These are phyloP conservation scores for Solanum hybrid DNA, from an alignment of 305 asterid species.

Conservation along the genomic window DNA sequence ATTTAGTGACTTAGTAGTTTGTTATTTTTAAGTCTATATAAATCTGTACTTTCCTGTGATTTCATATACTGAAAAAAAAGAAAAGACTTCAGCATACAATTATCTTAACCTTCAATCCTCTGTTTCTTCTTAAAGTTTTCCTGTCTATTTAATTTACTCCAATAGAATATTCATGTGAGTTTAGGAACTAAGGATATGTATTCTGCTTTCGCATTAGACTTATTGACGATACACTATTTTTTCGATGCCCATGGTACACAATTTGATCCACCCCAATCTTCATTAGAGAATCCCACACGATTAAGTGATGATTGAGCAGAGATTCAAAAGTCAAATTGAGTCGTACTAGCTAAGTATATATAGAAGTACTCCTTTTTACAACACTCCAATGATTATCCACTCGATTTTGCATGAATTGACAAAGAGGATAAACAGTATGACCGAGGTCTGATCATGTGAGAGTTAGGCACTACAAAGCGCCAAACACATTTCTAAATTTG, in stretches of 20 bases:
- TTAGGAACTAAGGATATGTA: background rate
- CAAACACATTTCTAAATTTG: background rate
- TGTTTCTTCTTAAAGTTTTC: no score
- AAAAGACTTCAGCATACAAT: no score
- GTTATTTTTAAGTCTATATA: background rate
- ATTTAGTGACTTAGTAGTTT: background rate
- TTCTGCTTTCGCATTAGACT: background rate
- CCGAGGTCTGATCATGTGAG: background rate
- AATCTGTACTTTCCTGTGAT: no score
- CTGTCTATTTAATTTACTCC: no score
- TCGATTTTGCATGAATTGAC: background rate
- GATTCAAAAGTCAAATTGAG: background rate
- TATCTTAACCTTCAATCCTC: no score
- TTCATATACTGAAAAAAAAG: no score
- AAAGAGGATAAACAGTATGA: background rate
- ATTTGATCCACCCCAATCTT: background rate
- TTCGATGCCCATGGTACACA: background rate
- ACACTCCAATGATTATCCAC: background rate
- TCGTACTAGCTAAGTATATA: background rate
- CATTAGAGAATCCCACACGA: background rate
- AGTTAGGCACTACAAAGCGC: background rate
- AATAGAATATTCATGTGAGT: background rate
- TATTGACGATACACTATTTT: background rate
- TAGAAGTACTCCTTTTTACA: background rate
- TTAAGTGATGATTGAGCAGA: background rate